Conservation (phyloP, 2,329 filamentous ascomycete genomes). For the Fusarium praegraminearum region DNA sequence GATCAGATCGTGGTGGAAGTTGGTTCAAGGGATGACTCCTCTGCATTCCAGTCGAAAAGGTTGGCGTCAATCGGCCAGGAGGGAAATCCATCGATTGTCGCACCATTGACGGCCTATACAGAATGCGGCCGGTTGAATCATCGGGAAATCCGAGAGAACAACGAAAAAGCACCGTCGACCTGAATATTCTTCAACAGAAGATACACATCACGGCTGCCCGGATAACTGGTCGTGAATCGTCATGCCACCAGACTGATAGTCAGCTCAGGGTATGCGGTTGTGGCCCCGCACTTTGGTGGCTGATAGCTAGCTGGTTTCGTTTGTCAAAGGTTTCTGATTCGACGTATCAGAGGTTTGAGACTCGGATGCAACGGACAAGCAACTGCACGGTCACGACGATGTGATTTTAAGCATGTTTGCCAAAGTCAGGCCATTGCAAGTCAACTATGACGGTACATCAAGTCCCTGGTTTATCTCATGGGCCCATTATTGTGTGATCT, state of each 20-base stretch:
- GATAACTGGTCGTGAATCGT: constrained; percentile 25
- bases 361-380: constrained; percentile 19
- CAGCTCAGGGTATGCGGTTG: constrained; percentile 29
- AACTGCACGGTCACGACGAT: constrained; percentile 38
- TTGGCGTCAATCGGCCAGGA: constrained; percentile 13
- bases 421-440: constrained; percentile 35
- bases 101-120: constrained; percentile 18
- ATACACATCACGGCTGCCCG: constrained; percentile 5
- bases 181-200: constrained; percentile 13
- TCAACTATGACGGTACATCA: constrained; percentile 18
- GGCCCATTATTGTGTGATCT: constrained; percentile 27
- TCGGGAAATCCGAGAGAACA: constrained; percentile 21
- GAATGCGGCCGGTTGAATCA: constrained; percentile 17
- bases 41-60: constrained; percentile 42
- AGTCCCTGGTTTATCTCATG: constrained; percentile 14
- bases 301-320: constrained; percentile 2
- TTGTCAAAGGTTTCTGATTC: constrained; percentile 6
- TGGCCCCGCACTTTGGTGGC: constrained; percentile 25
- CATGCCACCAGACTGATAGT: constrained; percentile 37
- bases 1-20: not conserved
- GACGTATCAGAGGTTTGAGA: constrained; percentile 21
- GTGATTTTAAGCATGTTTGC: constrained; percentile 19
- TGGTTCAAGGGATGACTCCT: constrained; percentile 21
- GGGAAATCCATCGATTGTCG: constrained; percentile 6
- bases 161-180: not conserved